phyloP scores from a whole-genome alignment of 176 grass and related monocot genomes.

The Musa troglodytarum region DNA sequence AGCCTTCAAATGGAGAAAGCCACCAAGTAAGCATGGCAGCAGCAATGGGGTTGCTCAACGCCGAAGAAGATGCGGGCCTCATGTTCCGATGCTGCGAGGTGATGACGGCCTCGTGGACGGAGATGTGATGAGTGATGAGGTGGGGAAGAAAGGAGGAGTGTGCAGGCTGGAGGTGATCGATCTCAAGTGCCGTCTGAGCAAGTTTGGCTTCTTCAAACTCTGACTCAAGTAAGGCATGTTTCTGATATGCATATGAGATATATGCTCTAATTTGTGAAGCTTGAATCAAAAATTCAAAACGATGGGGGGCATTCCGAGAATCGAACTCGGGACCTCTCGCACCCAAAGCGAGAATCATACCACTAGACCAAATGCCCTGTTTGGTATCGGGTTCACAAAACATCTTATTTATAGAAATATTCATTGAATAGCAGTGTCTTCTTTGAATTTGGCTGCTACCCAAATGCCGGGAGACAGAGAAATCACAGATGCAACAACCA shows the following conservation, averaged over 20 bases:
- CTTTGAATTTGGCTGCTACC: too few species aligned
- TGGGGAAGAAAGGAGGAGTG: neutral
- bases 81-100: neutral
- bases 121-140: neutral
- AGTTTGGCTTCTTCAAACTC: neutral
- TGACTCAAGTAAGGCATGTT: too few species aligned
- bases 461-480: too few species aligned
- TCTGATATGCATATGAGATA: too few species aligned
- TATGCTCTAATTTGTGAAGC: too few species aligned
- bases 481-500: too few species aligned
- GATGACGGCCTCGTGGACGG: neutral
- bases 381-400: too few species aligned
- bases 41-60: neutral
- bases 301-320: slow-evolving; percentile 86
- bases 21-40: neutral
- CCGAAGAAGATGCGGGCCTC: neutral
- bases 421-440: too few species aligned
- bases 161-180: neutral
- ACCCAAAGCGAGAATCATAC: slow-evolving; percentile 99
- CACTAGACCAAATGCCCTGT: slow-evolving; percentile 99
- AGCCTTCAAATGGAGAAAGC: neutral
- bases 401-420: too few species aligned
- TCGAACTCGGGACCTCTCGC: slow-evolving; percentile 96
- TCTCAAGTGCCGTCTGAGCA: neutral
- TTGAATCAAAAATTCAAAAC: too few species aligned